Evolutionary conservation across 2,329 filamentous ascomycete species (phyloP), one percentile per base, ranked within the genome.

Genomic region (Colletotrichum echinochloae): DNA sequence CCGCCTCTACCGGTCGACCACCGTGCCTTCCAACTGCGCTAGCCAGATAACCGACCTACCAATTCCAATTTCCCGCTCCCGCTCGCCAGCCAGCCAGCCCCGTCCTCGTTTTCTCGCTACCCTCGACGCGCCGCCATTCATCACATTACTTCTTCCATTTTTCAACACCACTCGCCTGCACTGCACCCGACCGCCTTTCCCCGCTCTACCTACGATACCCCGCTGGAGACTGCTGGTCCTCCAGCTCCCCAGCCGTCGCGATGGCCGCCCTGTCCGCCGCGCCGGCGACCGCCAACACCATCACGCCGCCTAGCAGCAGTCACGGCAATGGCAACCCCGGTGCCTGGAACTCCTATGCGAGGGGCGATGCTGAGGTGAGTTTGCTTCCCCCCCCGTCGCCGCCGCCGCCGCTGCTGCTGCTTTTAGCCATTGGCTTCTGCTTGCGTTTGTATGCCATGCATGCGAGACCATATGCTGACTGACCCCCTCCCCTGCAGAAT

Each of bases 251-350:
- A 65, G 65, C 66, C 72, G 62, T 72, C 64, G 72, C 70, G 73
- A 89, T 88, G 87, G 83, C 87, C 75, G 82, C 85, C 77, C 83
- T 89, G 78, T 86, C 87, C 74, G 80, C 85, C 74, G 81, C 81
- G 74, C 83, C 84, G 72, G 83, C 83, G 72, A 81, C 84, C 61
- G 81, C 84, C 71, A 82, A 84, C 65, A 80, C 81, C 55, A 79
- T 88, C 70, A 84, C 83, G 72, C 83, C 85, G 67, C 82, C 86
- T 20, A 82, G 81, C 73, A 87, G 84, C 76, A 83, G 83, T 65
- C 83, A 88, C 76, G 86, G 81, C 57, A 81, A 86, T 55, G 86
- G 81, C 56, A 81, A 85, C 55, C 81, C 79, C 48, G 79, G 81
- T 57, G 75, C 81, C 28, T 88, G 87, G 86, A 81, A 80, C 26